A percentile compares a stretch with the other conserved stretches of the same genome.
Evolutionary conservation across 345 rosid genomes (phyloP).

Genomic region (Noccaea bulbosa): DNA sequence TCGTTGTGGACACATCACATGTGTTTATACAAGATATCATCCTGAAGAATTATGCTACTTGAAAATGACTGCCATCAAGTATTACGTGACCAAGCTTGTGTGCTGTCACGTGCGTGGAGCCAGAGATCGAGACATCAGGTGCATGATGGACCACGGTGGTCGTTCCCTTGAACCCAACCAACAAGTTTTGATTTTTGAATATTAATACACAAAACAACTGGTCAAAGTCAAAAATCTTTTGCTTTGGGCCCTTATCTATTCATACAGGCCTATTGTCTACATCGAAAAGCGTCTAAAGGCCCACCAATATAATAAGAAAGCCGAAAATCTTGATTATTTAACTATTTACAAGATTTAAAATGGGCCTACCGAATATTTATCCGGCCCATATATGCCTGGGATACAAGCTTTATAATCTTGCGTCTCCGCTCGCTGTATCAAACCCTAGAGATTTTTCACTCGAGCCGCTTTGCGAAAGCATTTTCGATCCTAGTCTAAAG

Average conservation of each 20-base stretch:
- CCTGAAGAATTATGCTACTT: background rate
- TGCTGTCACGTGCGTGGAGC: slow-evolving; percentile 46
- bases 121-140: slow-evolving; percentile 31
- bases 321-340: background rate
- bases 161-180: slow-evolving; percentile 35
- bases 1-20: no score
- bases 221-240: slow-evolving; percentile 26
- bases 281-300: background rate
- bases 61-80: slow-evolving; percentile 39
- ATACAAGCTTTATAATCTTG: slow-evolving; percentile 17
- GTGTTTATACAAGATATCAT: background rate
- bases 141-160: slow-evolving; percentile 41
- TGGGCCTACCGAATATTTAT: background rate
- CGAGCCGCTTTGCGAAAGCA: slow-evolving; percentile 35
- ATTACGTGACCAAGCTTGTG: slow-evolving; percentile 35
- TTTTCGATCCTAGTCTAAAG: slow-evolving; percentile 21
- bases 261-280: background rate
- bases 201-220: slow-evolving; percentile 11
- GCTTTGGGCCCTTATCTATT: slow-evolving; percentile 6
- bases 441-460: slow-evolving; percentile 31
- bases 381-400: slow-evolving; percentile 10
- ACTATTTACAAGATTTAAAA: background rate
- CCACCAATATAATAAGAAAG: background rate
- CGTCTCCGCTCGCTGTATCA: background rate
- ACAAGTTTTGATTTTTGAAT: background rate